phyloP scores from a whole-genome alignment of 345 rosid genomes.

The Linum tenue region DNA sequence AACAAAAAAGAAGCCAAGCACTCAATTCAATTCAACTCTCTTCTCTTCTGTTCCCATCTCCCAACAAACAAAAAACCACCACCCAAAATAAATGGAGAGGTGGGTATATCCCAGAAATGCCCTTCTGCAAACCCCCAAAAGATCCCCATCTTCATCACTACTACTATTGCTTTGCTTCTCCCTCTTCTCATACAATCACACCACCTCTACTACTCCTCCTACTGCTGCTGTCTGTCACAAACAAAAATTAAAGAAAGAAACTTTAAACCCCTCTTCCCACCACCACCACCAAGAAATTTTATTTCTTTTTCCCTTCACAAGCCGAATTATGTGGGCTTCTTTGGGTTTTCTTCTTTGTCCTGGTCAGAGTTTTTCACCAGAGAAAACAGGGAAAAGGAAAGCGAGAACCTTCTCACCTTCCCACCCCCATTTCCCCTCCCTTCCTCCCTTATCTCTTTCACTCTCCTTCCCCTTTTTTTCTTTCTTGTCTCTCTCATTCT shows the following conservation, averaged over 20 bases:
- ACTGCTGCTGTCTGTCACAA: not conserved
- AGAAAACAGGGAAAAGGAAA: constrained; percentile 38
- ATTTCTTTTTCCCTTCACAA: constrained; percentile 1
- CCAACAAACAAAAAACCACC: constrained; percentile 7
- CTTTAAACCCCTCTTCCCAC: constrained; percentile 7
- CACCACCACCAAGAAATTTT: constrained; percentile 13
- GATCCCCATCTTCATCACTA: constrained; percentile 48
- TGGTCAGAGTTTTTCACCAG: constrained; percentile 64
- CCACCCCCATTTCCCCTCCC: constrained; percentile 13
- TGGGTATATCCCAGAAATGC: constrained; percentile 33
- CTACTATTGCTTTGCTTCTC: constrained; percentile 16
- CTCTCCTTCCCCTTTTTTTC: constrained; percentile 5
- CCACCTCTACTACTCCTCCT: not conserved
- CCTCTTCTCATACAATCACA: constrained; percentile 9
- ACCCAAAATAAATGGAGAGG: not conserved
- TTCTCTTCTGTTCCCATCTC: constrained; percentile 9
- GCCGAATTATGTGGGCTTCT: constrained; percentile 75
- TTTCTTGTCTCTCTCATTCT: constrained; percentile 11
- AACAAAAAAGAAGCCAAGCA: constrained; percentile 6
- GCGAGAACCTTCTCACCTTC: constrained; percentile 41
- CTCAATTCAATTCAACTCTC: not conserved
- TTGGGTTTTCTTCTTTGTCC: constrained; percentile 57
- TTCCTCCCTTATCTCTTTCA: constrained; percentile 7
- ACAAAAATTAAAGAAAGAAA: constrained; percentile 9
- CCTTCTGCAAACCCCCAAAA: constrained; percentile 73